These are phyloP conservation scores for Colletotrichum abscissum DNA, from an alignment of 2,329 filamentous ascomycete genomes.

Conservation along the genomic window DNA sequence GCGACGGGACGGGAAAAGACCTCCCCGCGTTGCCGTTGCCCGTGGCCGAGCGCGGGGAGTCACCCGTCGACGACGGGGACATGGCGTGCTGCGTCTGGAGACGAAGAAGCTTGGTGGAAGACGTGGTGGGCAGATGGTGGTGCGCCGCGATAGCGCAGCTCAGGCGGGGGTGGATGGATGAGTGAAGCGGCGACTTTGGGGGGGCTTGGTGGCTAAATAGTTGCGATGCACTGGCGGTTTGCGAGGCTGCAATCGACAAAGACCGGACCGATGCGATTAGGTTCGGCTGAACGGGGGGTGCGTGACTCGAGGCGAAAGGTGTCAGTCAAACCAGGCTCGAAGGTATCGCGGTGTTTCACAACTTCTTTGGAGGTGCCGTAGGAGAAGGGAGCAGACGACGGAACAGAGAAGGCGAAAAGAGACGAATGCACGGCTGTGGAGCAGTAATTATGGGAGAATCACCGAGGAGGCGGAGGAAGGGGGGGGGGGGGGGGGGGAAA, in stretches of 20 bases:
- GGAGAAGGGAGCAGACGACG: constrained; percentile 9
- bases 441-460: constrained; percentile 34
- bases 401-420: constrained; percentile 12
- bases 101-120: constrained; percentile 38
- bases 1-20: constrained; percentile 57
- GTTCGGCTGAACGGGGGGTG: background rate
- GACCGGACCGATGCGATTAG: constrained; percentile 1
- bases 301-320: background rate
- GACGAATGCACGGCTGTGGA: constrained; percentile 32
- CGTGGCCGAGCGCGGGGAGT: constrained; percentile 59
- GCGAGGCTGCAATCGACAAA: background rate
- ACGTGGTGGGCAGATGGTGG: constrained; percentile 35
- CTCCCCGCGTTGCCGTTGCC: constrained; percentile 52
- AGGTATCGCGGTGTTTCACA: constrained; percentile 19
- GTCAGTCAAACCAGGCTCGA: constrained; percentile 22
- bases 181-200: background rate
- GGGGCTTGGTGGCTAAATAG: constrained; percentile 3
- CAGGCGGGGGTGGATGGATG: background rate
- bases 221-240: background rate
- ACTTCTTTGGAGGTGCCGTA: constrained; percentile 1
- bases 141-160: constrained; percentile 33
- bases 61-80: constrained; percentile 65
- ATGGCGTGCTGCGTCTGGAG: constrained; percentile 49
- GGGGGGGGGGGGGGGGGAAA: background rate
- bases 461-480: background rate